A percentile compares a stretch with the other conserved stretches of the same genome.
phyloP scores from a whole-genome alignment of 2,329 filamentous ascomycete genomes.

The Ophiocordyceps camponoti-rufipedis region DNA sequence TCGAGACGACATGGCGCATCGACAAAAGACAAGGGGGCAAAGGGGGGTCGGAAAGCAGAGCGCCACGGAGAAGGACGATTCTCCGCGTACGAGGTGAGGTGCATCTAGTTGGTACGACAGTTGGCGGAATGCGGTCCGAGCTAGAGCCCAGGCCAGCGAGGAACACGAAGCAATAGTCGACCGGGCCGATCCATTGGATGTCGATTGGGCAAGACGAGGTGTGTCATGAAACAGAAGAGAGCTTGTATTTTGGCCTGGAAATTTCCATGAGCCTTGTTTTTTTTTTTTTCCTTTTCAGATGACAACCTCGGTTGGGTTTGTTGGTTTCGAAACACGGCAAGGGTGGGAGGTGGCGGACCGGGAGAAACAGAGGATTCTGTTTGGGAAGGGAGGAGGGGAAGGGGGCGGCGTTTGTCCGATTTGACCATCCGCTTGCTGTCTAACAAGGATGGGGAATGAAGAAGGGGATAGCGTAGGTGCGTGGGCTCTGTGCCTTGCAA shows the following conservation, averaged over 20 bases:
- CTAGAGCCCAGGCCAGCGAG: not conserved
- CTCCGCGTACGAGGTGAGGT: not conserved
- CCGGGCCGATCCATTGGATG: too few species aligned
- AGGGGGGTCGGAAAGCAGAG: not conserved
- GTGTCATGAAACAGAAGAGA: too few species aligned
- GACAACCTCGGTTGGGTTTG: too few species aligned
- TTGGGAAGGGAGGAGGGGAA: not conserved
- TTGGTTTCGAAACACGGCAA: not conserved
- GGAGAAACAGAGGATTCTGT: not conserved
- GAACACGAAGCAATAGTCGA: too few species aligned
- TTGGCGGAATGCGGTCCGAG: not conserved
- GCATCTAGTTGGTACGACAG: not conserved
- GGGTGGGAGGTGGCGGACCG: not conserved
- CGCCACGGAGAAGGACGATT: not conserved
- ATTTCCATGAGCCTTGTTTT: not conserved
- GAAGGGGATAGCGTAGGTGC: too few species aligned
- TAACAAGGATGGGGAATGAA: not conserved
- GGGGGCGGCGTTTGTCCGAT: not conserved
- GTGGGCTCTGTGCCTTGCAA: too few species aligned
- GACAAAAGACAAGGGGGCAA: too few species aligned
- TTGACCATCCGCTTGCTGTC: not conserved
- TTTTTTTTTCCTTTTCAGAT: not conserved
- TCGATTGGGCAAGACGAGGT: too few species aligned
- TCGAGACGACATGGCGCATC: not conserved
- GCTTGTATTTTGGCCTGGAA: too few species aligned